Base-by-base conservation (phyloP, 345 rosid species). In the Microthlaspi erraticum region DNA sequence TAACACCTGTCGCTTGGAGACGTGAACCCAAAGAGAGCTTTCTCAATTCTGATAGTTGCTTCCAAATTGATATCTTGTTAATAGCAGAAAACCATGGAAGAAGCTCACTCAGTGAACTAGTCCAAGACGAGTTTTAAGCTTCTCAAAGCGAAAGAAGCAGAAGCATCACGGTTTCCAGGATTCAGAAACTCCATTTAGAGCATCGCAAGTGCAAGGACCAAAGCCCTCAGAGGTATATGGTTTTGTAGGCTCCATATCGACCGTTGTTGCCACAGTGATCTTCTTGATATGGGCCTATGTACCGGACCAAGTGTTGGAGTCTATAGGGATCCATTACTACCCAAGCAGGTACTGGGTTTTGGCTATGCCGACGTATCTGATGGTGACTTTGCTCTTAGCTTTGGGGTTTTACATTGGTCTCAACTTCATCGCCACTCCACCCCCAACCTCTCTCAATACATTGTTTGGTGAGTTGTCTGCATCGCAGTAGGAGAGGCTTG, bases 271-370 rank as follows among this genome's bases (percentile, higher is more conserved):
- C 48, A 85, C 95, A 78, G 82, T 81, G 62, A 77, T 87, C 69
- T 88, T 91, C 83, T 78, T 91, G 79, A 78, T 79, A 36, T 88
- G 97, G 98, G 96, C 98, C 2, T 93, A 91, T 67, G 87, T 88
- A 66, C 97, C 97, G 55, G 92, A 91, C 64, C 70, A 58, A 50
- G 60, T 92, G 78, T 73, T 93, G 61, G 92, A 84, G 31, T 77
- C 88, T 6, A 68, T 87, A 13, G 90, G 94, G 39, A 85, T 93
- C 76, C 79, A 36, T 77, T 87, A 89, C 86, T 87, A 89, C 75
- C 94, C 97, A 36, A 79, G 87, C 72, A 91, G 91, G 82, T 86
- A 85, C 43, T 89, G 96, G 96, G 97, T 88, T 4, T 66, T 91
- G 76, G 92, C 89, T n/a, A 70, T 84, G 73, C 95, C 98, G 5